Base-by-base conservation (phyloP, 257 asterid genomes). In the Ilex aquifolium region DNA sequence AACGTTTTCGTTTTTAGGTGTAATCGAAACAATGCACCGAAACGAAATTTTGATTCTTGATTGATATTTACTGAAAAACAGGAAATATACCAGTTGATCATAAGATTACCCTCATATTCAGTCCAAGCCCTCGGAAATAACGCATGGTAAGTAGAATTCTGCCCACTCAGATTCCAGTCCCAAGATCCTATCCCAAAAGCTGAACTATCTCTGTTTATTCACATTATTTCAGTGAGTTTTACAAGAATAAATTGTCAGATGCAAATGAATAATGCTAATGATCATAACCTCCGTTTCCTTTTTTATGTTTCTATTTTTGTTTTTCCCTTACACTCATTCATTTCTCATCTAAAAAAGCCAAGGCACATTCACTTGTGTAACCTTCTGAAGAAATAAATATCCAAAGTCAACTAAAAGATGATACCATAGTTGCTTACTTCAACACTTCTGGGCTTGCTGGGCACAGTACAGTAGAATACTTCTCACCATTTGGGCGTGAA, bases 121-220 rank as follows among this genome's bases (percentile, higher is more conserved):
- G 99, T 93, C 99, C 99, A 93, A n/a, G 99, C 82, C 79, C 99
- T 85, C 5, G 99, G 99, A 76, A 63, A 93, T 77, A 93, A 69
- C 55, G 92, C 99, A 90, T 93, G 97, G 83, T 90, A 93, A 15
- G 95, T 82, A 32, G 87, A 93, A 31, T 73, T 73, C 61, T 71
- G 64, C 50, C 99, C 99, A 50, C 69, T 73, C 62, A 93, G 81
- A 48, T 74, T 82, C 99, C 99, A 93, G 83, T 90, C 99, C 99
- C 99, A 93, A 65, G 96, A 89, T 79, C 84, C 90, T 72, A 90
- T 84, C 69, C 99, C 99, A 65, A 83, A 69, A 70, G 81, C 87
- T 65, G 91, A 77, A 60, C 66, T 70, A 65, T 83, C 91, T 65
- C 99, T 87, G 95, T 73, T 69, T 60, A 65, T 71, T 69, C 81